These are phyloP conservation scores for Cardamine occulta DNA, from an alignment of 345 rosid species.

Conservation along the genomic window DNA sequence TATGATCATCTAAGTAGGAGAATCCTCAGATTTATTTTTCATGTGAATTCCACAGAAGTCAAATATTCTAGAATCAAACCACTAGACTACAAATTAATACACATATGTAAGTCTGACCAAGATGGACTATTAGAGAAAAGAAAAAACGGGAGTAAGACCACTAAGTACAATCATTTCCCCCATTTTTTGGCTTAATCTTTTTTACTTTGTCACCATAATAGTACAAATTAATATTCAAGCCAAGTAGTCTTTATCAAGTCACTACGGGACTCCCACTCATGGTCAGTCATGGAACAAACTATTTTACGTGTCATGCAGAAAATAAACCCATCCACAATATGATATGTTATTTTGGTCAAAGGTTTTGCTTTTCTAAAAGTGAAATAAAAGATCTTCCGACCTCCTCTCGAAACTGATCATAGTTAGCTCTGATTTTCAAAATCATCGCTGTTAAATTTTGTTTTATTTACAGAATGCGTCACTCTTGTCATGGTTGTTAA, in stretches of 20 bases:
- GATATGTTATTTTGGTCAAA: constrained; percentile 11
- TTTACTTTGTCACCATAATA: constrained; percentile 2
- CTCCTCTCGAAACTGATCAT: constrained; percentile 20
- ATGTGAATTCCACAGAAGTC: background rate
- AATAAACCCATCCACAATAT: constrained; percentile 32
- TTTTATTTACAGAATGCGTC: background rate
- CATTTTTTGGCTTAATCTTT: background rate
- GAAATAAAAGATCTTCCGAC: constrained; percentile 7
- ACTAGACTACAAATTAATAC: no score
- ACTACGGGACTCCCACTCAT: constrained; percentile 33
- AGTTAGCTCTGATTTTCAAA: background rate
- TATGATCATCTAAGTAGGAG: background rate
- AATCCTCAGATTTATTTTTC: background rate
- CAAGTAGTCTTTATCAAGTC: constrained; percentile 24
- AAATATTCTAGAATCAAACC: no score
- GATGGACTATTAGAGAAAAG: background rate
- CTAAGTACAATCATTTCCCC: background rate
- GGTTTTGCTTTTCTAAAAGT: constrained; percentile 29
- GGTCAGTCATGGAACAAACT: constrained; percentile 31
- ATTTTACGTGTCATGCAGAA: constrained; percentile 27
- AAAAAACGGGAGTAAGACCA: constrained; percentile 12
- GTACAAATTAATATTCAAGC: background rate
- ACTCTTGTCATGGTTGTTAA: constrained; percentile 19
- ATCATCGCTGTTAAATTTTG: background rate
- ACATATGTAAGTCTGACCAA: constrained; percentile 1